Base-by-base conservation (phyloP, 2,329 filamentous ascomycete species). In the Scytalidium lignicola region DNA sequence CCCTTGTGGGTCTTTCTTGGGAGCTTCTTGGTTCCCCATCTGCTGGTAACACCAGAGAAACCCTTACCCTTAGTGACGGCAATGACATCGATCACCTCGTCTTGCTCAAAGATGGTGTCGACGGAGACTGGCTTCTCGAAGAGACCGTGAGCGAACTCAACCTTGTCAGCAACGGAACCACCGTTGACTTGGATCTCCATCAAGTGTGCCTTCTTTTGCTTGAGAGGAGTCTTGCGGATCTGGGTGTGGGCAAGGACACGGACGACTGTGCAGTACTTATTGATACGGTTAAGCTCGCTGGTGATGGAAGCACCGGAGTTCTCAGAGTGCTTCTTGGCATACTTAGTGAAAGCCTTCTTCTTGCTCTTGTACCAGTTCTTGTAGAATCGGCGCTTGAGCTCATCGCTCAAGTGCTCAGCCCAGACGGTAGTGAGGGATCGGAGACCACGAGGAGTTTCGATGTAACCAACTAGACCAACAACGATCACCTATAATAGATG, bases 281-380 rank as follows among this genome's bases (percentile, higher is more conserved):
- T 96, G 79, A 99, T 97, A 77, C 93, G 91, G 87, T 97, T 93
- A 71, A 99, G 85, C 78, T 99, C 93, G 72, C 89, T 88, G 75
- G 88, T 90, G 80, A 97, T 87, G 69, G 89, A 90, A 65, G 88
- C 79, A 68, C 90, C 91, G 76, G 75, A 88, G 80, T 78, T 86
- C 82, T 97, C 92, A 60, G 92, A 90, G 86, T 97, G 90, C 86
- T 95, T 92, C 90, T 97, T 99, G 82, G 93, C 90, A 80, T 99
- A 99, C 83, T 95, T 96, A 83, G 93, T 99, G 83, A 99, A 99
- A 58, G 93, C 93, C 92, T 99, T 99, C 90, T 96, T 97, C 91
- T 99, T 99, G 84, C 85, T 90, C 88, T 96, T 96, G 88, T 99
- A 99, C 93, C 93, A 99, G 88, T 99, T 99, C 90, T 97, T 97